phyloP scores from a whole-genome alignment of 345 rosid genomes.

The Melastoma malabathricum region DNA sequence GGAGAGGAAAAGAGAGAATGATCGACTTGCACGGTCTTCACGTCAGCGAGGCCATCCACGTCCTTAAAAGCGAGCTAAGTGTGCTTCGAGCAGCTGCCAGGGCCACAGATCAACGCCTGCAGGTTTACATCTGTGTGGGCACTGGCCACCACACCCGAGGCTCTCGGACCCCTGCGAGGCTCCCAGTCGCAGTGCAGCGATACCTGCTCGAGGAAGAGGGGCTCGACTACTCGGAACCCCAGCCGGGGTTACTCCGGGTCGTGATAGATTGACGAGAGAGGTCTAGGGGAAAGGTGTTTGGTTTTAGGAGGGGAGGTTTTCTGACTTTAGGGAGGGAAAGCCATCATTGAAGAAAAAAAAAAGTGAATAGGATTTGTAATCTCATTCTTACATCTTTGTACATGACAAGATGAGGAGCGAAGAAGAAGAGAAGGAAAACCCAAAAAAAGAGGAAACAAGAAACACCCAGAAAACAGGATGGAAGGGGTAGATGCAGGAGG shows the following conservation, averaged over 20 bases:
- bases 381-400: constrained; percentile 33
- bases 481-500: too few relatives aligned
- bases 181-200: constrained; percentile 79
- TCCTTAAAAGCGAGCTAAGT: constrained; percentile 72
- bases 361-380: constrained; percentile 13
- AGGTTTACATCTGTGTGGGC: constrained; percentile 82
- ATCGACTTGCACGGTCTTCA: constrained; percentile 96
- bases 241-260: constrained; percentile 89
- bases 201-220: constrained; percentile 90
- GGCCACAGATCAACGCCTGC: constrained; percentile 73
- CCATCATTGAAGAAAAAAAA: constrained; percentile 5
- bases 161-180: constrained; percentile 77
- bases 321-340: constrained; percentile 18
- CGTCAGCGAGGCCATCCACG: constrained; percentile 73
- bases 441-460: constrained; percentile 4
- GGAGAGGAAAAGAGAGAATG: constrained; percentile 77
- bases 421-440: constrained; percentile 7
- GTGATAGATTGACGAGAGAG: constrained; percentile 44
- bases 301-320: constrained; percentile 12
- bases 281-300: constrained; percentile 14
- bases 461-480: constrained; percentile 2
- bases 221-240: constrained; percentile 77
- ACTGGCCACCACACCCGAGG: constrained; percentile 96
- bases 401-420: constrained; percentile 31
- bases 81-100: constrained; percentile 57